Base-by-base conservation (phyloP, 192 early-diverging fungal species). In the Powellomyces hirtus region DNA sequence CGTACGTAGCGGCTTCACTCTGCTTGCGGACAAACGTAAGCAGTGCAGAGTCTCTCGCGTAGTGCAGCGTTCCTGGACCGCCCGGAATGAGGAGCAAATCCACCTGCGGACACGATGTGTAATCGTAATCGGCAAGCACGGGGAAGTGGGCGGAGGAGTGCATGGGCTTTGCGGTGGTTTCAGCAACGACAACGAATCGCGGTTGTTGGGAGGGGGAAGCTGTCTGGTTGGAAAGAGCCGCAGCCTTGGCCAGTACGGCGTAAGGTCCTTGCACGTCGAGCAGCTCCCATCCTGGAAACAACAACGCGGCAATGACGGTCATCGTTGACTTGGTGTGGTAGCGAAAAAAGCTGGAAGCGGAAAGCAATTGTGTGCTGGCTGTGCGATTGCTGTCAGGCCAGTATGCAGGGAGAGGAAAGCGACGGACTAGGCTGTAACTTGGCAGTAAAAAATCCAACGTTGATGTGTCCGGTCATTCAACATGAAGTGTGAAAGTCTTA, bases 21-120 rank as follows among this genome's bases (percentile, higher is more conserved):
- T 71, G 62, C 27, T 27, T 13, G 20, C 52, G 6, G 1, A 79
- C 4, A 53, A 79, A 79, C 5, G 50, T 62, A n/a, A 75, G 51
- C 4, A 66, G 45, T 35, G 55, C 20, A 22, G 22, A 20, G 49
- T 79, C 38, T 7, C 34, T 30, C 4, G 61, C 55, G 18, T 33
- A 13, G n/a, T n/a, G 14, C 11, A 66, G 52, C 3, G 70, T 71
- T 14, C 77, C 77, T 16, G 61, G 33, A 22, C 77, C 77, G 26
- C 77, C 77, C 0, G 77, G 77, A 14, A 79, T 7, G 18, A 79
- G 42, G 2, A 79, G 55, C 2, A 79, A 34, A 62, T 76, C 66
- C 18, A 73, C 20, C 33, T 73, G 64, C 7, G 77, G 77, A 50
- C 75, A 77, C 2, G 50, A 20, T 4, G 33, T 50, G 33, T 60